phyloP scores from a whole-genome alignment of 208 protist genomes.

The Trypanosoma conorhini region DNA sequence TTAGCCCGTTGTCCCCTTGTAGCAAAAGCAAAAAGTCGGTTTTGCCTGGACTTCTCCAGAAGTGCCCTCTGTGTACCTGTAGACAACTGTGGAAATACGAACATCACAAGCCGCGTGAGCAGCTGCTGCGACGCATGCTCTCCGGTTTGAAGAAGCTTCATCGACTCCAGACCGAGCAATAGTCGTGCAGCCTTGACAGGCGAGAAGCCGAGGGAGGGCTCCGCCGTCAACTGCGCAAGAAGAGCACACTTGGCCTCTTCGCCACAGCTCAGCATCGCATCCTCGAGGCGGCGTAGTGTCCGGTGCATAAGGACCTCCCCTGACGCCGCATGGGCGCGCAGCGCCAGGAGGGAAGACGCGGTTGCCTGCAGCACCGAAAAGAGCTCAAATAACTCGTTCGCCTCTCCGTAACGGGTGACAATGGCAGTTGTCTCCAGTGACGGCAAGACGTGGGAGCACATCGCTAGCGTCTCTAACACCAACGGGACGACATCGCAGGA shows the following conservation, averaged over 20 bases:
- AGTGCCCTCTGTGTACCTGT: constrained; percentile 63
- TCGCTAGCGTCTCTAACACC: constrained; percentile 56
- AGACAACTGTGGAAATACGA: constrained; percentile 72
- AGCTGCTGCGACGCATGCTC: constrained; percentile 30
- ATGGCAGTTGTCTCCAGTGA: constrained; percentile 39
- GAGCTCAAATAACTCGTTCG: constrained; percentile 44
- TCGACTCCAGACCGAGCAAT: constrained; percentile 43
- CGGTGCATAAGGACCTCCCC: constrained; percentile 25
- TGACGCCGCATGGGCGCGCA: constrained; percentile 1
- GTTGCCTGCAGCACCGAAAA: constrained; percentile 59
- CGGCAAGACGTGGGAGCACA: constrained; percentile 48
- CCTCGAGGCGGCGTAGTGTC: constrained; percentile 41
- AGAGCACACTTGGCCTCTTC: constrained; percentile 31
- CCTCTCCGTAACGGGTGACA: constrained; percentile 25
- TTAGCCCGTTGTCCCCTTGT: constrained; percentile 62
- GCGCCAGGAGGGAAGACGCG: constrained; percentile 42
- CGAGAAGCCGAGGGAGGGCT: background rate
- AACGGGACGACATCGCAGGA: constrained; percentile 48
- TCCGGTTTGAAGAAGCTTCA: constrained; percentile 39
- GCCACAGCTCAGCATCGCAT: constrained; percentile 32
- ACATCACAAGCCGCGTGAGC: constrained; percentile 36
- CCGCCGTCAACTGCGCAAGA: constrained; percentile 14
- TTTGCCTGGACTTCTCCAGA: constrained; percentile 53
- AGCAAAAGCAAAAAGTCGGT: constrained; percentile 67
- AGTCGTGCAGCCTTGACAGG: constrained; percentile 37